Evolutionary conservation across 2,329 filamentous ascomycete species (phyloP), one percentile per base, ranked within the genome.

Genomic region (Aureobasidium namibiae): DNA sequence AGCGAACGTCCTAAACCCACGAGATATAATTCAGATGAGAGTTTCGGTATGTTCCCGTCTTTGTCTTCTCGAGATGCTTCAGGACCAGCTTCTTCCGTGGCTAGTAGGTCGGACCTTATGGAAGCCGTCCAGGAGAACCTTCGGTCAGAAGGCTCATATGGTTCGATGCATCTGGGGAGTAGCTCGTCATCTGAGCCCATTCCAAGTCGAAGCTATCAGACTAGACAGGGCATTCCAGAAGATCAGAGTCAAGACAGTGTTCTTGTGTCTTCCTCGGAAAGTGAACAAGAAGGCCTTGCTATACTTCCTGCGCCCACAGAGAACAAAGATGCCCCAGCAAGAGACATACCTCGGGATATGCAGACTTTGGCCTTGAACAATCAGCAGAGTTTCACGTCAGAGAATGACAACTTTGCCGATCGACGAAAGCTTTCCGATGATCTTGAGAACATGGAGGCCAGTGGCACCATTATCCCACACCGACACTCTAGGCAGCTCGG

Each of bases 31-130:
- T 85, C 82, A 24, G 76, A 78, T 7, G 83, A 85, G 62, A 85
- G 82, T 67, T 85, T 85, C 64, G 74, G 78, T 23, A 84, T 85
- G 79, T 84, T 86, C 63, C 84, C 82, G 39, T 80, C 80, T n/a
- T 83, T 82, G 10, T 80, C 80, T 61, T 85, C 82, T 6, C 75
- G 80, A 56, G 76, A 75, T 6, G 76, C 76, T 57, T 84, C 81
- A 4, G 72, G 80, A 34, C 78, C 77, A 14, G 39, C 46, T 21
- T 77, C 75, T 29, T 83, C 82, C 0, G 78, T 80, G 41, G 74
- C 67, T 14, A 68, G 65, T 60, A 62, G 62, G 23, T 68, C 68
- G n/a, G 61, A 63, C 26, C 57, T 63, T 2, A 63, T 61, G 60
- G 54, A 57, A 33, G 56, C 54, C 29, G 61, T 62, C 4, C 58